Conservation (phyloP, 176 grass and related monocot genomes). For the Carex kokanica region DNA sequence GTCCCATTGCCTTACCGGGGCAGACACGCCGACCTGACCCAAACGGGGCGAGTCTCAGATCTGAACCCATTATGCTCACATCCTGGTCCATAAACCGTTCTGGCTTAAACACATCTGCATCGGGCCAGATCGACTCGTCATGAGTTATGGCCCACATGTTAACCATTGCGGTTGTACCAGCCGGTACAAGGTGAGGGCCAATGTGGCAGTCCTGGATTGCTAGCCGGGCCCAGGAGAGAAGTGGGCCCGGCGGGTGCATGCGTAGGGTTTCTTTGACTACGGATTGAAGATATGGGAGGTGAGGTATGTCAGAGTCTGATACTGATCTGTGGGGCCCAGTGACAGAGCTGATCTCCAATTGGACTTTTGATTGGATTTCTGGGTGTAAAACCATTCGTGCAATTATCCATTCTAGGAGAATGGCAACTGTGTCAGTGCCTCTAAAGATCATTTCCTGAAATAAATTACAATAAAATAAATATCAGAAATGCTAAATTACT, state of each 20-base stretch:
- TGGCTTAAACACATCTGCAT: conserved; percentile 45
- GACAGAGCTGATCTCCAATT: conserved; percentile 46
- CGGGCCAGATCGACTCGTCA: conserved; percentile 49
- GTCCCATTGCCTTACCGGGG: conserved; percentile 63
- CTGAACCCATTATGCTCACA: conserved; percentile 55
- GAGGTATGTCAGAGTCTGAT: conserved; percentile 44
- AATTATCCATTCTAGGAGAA: conserved; percentile 76
- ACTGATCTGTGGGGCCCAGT: conserved; percentile 30
- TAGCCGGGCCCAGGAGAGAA: conserved; percentile 78
- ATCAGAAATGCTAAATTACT: background rate
- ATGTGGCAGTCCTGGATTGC: conserved; percentile 57
- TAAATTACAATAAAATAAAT: background rate
- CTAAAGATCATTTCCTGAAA: conserved; percentile 86
- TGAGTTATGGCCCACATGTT: conserved; percentile 94
- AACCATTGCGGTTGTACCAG: conserved; percentile 85
- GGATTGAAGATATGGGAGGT: conserved; percentile 50
- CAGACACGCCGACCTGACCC: conserved; percentile 65
- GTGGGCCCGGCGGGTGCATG: conserved; percentile 77
- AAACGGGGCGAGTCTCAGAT: conserved; percentile 70
- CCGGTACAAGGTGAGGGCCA: conserved; percentile 52
- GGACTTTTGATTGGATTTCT: conserved; percentile 66
- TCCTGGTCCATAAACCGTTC: conserved; percentile 62
- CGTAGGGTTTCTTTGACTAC: conserved; percentile 76
- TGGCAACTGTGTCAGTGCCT: conserved; percentile 73
- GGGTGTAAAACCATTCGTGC: conserved; percentile 75